Base-by-base conservation (phyloP, 2,329 filamentous ascomycete species). In the Apiospora sp. region DNA sequence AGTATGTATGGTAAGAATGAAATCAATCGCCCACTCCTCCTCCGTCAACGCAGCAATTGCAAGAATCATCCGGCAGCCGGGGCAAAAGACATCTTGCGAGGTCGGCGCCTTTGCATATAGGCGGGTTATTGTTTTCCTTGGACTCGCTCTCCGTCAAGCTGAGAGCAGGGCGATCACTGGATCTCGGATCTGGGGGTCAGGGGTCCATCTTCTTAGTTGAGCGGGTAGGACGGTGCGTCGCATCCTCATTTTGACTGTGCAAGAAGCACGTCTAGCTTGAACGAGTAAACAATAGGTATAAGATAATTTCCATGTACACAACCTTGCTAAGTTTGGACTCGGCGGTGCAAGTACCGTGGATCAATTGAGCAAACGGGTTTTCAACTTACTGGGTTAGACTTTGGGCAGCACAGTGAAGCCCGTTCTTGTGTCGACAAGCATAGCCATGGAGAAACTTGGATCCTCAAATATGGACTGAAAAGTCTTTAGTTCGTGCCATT, bases 151-250 rank as follows among this genome's bases (percentile, higher is more conserved):
- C 4, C 22, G 58, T n/a, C 58, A 64, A 64, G 58, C 58, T 64
- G 58, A 64, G 34, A 41, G 41, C 22, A 30, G 58, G 58, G 58
- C 58, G 58, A 64, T 64, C 34, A 64, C 58, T 41, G 58, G 58
- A 41, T 64, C 34, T 64, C 19, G 58, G 58, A 64, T 41, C 58
- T 64, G 58, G 58, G 54, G 58, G 58, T 64, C 22, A 64, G 58
- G 58, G 58, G 58, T 64, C 58, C 58, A 64, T 34, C 58, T n/a
- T 34, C n/a, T 5, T 37, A 61, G 27, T 34, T 34, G 51, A 30
- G 54, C 54, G 19, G 58, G 6, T 13, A 64, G 12, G 16, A 61
- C 58, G 34, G 58, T 41, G 58, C 58, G 8, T 41, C 58, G 58
- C 34, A 61, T 61, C 8, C 3, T 7, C 30, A 30, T 37, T 37